Evolutionary conservation across 352 stramenopile species (phyloP), one percentile per base, ranked within the genome.

Genomic region (Phytopythium cucurbitacearum): DNA sequence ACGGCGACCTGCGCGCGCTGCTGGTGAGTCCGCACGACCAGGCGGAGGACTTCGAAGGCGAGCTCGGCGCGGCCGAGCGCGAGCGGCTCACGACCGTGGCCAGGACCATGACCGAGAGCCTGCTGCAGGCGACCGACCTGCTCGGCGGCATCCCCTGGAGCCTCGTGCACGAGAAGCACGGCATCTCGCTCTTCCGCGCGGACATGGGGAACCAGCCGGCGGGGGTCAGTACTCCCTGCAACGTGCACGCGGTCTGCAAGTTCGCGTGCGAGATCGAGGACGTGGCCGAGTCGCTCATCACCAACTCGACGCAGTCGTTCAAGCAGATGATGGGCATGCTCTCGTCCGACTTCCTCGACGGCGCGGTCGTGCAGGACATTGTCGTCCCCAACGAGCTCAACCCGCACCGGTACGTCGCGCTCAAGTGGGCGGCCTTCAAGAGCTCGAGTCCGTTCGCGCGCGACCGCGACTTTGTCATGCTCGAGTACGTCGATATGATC

Each of bases 401-500:
- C 49, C 81, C 84, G 44, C 69, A 89, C 60, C 81, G 81, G 46
- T 89, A 94, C 62, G 78, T 94, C 15, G 80, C 67, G 28, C 71
- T 94, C 56, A 94, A 94, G 65, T 94, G 84, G 84, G 82, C 77
- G 2, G 81, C 80, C 5, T 94, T 91, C 62, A 92, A 92, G 69
- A 90, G 80, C 73, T 87, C 76, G 6, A 82, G 77, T 16, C 73
- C 76, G 39, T 91, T 90, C 63, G 73, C 70, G 13, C 88, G 87
- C 51, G 84, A 91, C 62, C 77, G 80, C 15, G 84, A 94, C 56
- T 76, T 92, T 37, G 67, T 89, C 46, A 87, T 94, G 57, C 69
- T 94, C 21, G 84, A 94, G 71, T 94, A 94, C 57, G 79, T 94
- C 40, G 84, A 92, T 63, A 83, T 94, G 80, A 88, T 94, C 57